Percentiles rank a stretch among this genome's conserved stretches.
These are phyloP conservation scores for Lojkania enalia DNA, from an alignment of 2,329 filamentous ascomycete genomes.

Conservation along the genomic window DNA sequence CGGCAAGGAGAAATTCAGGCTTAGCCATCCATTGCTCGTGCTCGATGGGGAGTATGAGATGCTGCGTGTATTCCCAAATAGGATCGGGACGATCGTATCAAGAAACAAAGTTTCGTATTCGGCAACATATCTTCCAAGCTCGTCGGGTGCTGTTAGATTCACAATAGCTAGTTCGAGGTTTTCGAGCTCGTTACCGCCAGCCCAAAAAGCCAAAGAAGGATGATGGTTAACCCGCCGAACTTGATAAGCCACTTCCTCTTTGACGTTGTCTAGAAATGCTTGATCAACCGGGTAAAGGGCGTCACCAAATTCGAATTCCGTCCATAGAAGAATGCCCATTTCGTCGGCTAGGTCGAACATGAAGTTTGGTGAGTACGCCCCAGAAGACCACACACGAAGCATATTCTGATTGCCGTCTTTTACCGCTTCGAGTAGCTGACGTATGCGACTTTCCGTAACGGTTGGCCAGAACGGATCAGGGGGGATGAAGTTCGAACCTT, in stretches of 20 bases:
- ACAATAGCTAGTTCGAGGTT: slow-evolving; percentile 54
- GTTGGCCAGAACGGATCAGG: slow-evolving; percentile 66
- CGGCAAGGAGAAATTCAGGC: slow-evolving; percentile 56
- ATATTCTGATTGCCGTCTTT: slow-evolving; percentile 65
- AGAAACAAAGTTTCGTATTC: slow-evolving; percentile 65
- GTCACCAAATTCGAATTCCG: slow-evolving; percentile 65
- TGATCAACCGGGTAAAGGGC: slow-evolving; percentile 60
- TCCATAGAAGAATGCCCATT: slow-evolving; percentile 64
- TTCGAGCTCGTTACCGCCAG: slow-evolving; percentile 61
- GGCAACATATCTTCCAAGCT: slow-evolving; percentile 48
- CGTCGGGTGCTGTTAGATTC: slow-evolving; percentile 46
- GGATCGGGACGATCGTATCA: slow-evolving; percentile 56
- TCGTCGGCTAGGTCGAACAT: slow-evolving; percentile 64
- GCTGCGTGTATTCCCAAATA: slow-evolving; percentile 61
- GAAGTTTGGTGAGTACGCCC: slow-evolving; percentile 63
- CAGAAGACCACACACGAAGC: slow-evolving; percentile 65
- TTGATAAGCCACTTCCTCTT: slow-evolving; percentile 61
- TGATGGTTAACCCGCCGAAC: slow-evolving; percentile 65
- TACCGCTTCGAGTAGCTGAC: slow-evolving; percentile 58
- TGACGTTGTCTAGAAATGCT: slow-evolving; percentile 59
- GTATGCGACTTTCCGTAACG: slow-evolving; percentile 58
- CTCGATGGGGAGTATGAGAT: slow-evolving; percentile 65
- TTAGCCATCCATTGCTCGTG: slow-evolving; percentile 62
- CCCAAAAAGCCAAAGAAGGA: slow-evolving; percentile 48
- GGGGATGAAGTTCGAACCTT: slow-evolving; percentile 66